phyloP scores from a whole-genome alignment of 2,329 filamentous ascomycete species.

The Aspergillus carbonarius region DNA sequence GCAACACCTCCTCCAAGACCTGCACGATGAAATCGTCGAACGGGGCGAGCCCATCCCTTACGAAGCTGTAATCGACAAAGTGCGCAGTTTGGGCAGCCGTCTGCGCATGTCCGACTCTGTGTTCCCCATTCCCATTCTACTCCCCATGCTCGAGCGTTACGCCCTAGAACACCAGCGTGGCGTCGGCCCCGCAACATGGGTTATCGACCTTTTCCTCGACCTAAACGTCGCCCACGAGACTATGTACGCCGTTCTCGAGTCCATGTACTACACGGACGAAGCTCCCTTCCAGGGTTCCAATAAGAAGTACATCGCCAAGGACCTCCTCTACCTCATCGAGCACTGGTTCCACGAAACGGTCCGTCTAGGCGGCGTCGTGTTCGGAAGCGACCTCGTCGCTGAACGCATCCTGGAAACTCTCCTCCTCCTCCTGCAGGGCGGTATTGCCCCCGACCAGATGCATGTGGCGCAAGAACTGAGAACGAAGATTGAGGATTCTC shows the following conservation, averaged over 20 bases:
- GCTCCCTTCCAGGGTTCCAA: slow-evolving; percentile 62
- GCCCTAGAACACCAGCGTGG: slow-evolving; percentile 51
- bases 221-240: slow-evolving; percentile 62
- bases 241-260: slow-evolving; percentile 62
- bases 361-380: slow-evolving; percentile 54
- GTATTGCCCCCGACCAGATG: slow-evolving; percentile 40
- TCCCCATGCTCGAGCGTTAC: slow-evolving; percentile 58
- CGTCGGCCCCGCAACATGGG: slow-evolving; percentile 55
- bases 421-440: slow-evolving; percentile 45
- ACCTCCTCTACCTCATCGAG: slow-evolving; percentile 61
- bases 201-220: slow-evolving; percentile 64
- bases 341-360: slow-evolving; percentile 61
- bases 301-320: slow-evolving; percentile 57
- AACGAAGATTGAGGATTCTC: slow-evolving; percentile 40
- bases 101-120: slow-evolving; percentile 57
- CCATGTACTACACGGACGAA: slow-evolving; percentile 67
- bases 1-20: slow-evolving; percentile 74
- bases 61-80: slow-evolving; percentile 52
- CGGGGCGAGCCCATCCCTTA: slow-evolving; percentile 45
- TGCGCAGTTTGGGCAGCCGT: slow-evolving; percentile 58
- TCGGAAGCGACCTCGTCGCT: slow-evolving; percentile 61
- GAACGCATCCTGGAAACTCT: slow-evolving; percentile 48
- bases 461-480: slow-evolving; percentile 43
- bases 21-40: slow-evolving; percentile 58
- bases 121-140: slow-evolving; percentile 55